Evolutionary conservation across 1,284 basidiomycete genomes (phyloP).

Genomic region (Cronartium quercuum): DNA sequence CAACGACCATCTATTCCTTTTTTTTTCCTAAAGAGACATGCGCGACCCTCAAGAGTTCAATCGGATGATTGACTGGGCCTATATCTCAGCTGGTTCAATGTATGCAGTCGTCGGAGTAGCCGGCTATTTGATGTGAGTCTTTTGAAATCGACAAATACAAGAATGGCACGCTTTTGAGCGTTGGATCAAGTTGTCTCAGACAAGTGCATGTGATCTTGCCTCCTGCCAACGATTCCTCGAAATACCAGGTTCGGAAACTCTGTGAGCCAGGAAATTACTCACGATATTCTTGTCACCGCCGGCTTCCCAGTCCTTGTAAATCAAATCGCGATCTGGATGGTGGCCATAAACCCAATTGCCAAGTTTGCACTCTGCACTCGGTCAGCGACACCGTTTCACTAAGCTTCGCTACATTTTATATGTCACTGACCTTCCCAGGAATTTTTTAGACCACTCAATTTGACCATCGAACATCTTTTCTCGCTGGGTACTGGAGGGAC

Average conservation of each 20-base stretch:
- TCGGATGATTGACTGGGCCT: constrained; percentile 32
- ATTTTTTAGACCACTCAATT: constrained; percentile 12
- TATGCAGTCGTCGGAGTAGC: constrained; percentile 18
- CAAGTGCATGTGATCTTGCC: background rate
- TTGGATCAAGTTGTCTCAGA: too few species aligned
- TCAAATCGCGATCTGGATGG: constrained; percentile 18
- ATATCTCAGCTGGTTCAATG: constrained; percentile 27
- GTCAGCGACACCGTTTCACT: background rate
- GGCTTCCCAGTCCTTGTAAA: constrained; percentile 9
- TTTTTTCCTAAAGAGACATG: constrained; percentile 5
- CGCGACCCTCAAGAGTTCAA: constrained; percentile 30
- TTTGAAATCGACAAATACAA: background rate
- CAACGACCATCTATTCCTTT: too few species aligned
- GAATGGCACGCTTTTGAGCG: too few species aligned
- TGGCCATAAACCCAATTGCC: constrained; percentile 24
- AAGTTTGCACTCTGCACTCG: constrained; percentile 32
- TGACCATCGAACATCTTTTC: constrained; percentile 32
- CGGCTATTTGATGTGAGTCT: constrained; percentile 26
- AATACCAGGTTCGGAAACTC: constrained; percentile 22
- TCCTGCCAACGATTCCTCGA: too few species aligned
- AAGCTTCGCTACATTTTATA: background rate
- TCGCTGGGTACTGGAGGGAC: constrained; percentile 1
- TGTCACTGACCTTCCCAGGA: background rate
- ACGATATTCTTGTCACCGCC: constrained; percentile 14
- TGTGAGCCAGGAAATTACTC: constrained; percentile 36